phyloP scores from a whole-genome alignment of 805 yeast species.

The Kluyveromyces starmeri region DNA sequence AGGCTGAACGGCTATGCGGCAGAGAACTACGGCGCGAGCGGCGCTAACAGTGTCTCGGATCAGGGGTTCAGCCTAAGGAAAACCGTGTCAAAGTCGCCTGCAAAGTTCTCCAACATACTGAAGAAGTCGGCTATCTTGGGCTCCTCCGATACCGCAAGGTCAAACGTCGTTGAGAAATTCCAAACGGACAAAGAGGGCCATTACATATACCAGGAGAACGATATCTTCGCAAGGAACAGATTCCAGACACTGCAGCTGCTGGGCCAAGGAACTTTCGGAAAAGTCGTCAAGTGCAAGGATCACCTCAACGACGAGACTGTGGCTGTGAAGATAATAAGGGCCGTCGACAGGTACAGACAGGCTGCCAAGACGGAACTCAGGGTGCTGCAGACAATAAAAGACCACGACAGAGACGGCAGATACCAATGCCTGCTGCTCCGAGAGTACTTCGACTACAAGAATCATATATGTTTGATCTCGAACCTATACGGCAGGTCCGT shows the following conservation, averaged over 20 bases:
- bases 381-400: constrained; percentile 38
- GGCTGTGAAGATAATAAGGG: constrained; percentile 87
- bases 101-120: constrained; percentile 1
- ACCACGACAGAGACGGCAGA: constrained; percentile 48
- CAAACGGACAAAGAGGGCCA: constrained; percentile 61
- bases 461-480: constrained; percentile 91
- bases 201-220: constrained; percentile 51
- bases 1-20: background rate
- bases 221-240: constrained; percentile 47
- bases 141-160: background rate
- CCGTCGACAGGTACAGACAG: constrained; percentile 89
- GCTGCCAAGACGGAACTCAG: constrained; percentile 91
- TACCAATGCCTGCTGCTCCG: constrained; percentile 66
- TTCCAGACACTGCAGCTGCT: constrained; percentile 58
- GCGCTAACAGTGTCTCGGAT: background rate
- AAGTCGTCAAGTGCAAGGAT: constrained; percentile 90
- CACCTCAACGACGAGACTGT: constrained; percentile 39
- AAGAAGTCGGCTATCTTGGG: background rate
- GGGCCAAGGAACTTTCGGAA: constrained; percentile 98
- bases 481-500: constrained; percentile 77
- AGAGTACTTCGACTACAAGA: constrained; percentile 86
- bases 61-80: background rate
- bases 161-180: constrained; percentile 8
- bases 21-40: background rate
- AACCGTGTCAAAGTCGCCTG: constrained; percentile 1